These are phyloP conservation scores for Talaromyces sp. DNA, from an alignment of 2,329 filamentous ascomycete species.

Conservation along the genomic window DNA sequence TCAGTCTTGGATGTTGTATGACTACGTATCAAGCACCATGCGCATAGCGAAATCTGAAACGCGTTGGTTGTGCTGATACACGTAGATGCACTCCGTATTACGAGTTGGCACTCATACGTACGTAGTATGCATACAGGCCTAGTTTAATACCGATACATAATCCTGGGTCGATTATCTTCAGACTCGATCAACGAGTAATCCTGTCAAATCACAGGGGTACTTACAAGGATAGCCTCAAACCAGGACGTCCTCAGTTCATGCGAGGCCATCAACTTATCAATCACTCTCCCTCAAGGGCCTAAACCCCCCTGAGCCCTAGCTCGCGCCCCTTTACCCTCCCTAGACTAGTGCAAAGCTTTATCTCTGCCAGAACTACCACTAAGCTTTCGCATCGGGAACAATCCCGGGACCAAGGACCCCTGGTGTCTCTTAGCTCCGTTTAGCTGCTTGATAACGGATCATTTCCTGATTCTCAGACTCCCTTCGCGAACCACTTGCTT, in stretches of 20 bases:
- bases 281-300: not conserved
- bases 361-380: not conserved
- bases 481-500: slow-evolving; percentile 5
- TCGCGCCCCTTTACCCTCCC: slow-evolving; percentile 1
- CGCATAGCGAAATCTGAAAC: slow-evolving; percentile 5
- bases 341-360: slow-evolving; percentile 9
- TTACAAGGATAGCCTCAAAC: not conserved
- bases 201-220: slow-evolving; percentile 2
- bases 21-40: not conserved
- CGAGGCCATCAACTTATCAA: not conserved
- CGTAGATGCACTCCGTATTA: not conserved
- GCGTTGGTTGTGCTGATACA: not conserved
- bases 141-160: not conserved
- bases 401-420: not conserved
- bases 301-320: not conserved
- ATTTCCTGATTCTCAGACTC: not conserved
- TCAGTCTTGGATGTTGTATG: not conserved
- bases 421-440: not conserved
- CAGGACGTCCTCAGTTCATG: not conserved
- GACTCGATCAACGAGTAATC: not conserved
- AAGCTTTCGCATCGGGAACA: not conserved
- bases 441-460: not conserved
- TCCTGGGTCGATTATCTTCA: not conserved
- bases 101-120: not conserved
- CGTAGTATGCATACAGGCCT: not conserved